These are phyloP conservation scores for Dysphania ambrosioides DNA, from an alignment of 148 eudicot genomes.

Conservation along the genomic window DNA sequence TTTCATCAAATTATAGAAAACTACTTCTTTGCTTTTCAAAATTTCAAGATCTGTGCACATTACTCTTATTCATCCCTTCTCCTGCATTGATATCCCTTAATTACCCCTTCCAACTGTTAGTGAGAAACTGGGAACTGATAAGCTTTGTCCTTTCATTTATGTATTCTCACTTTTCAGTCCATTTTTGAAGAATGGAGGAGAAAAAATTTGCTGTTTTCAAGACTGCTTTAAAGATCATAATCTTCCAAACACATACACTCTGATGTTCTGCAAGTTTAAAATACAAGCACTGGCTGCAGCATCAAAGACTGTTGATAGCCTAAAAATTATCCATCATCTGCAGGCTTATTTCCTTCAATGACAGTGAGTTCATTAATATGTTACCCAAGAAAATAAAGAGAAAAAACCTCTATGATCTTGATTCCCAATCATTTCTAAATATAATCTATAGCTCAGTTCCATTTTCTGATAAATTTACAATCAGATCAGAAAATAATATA, in stretches of 20 bases:
- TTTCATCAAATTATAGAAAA: not conserved
- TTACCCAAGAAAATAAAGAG: not conserved
- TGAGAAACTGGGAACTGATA: not conserved
- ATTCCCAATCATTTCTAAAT: not conserved
- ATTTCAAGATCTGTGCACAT: not conserved
- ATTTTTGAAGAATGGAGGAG: not conserved
- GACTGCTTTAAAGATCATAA: not conserved
- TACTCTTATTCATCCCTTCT: not conserved
- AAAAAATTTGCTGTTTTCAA: not conserved
- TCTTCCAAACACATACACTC: not conserved
- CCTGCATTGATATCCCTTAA: not conserved
- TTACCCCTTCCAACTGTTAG: not conserved
- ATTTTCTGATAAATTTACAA: not conserved
- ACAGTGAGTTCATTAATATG: slow-evolving; percentile 52
- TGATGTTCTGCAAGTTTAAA: slow-evolving; percentile 14
- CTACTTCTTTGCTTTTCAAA: not conserved
- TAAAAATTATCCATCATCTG: slow-evolving; percentile 80
- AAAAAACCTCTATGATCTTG: not conserved
- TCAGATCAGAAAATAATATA: not conserved
- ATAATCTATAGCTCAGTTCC: not conserved
- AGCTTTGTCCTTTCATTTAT: not conserved
- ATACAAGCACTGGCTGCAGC: slow-evolving; percentile 98
- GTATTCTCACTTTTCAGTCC: not conserved
- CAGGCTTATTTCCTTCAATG: slow-evolving; percentile 89
- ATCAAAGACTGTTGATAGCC: slow-evolving; percentile 89